Evolutionary conservation across 176 grass and related monocot species (phyloP).

Genomic region (Juncus effusus): DNA sequence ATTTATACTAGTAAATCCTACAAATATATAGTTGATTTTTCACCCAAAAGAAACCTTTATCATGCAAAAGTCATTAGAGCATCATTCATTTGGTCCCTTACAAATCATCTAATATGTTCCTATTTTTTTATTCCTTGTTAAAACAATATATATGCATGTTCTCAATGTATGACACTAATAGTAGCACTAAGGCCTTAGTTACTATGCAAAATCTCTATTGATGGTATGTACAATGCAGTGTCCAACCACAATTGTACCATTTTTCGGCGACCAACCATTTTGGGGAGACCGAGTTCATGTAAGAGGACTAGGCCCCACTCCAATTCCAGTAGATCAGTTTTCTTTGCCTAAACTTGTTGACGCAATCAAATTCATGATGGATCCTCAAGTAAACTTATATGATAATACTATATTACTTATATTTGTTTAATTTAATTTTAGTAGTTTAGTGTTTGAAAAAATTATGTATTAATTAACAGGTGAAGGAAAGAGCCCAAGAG

Average conservation of each 20-base stretch:
- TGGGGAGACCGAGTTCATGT: slow-evolving; percentile 92
- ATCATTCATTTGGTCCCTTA: too few species aligned
- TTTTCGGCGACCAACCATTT: slow-evolving; percentile 95
- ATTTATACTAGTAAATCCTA: too few species aligned
- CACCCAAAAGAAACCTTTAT: too few species aligned
- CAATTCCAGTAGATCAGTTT: slow-evolving; percentile 87
- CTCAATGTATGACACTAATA: too few species aligned
- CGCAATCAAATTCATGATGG: slow-evolving; percentile 77
- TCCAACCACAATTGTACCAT: slow-evolving; percentile 91
- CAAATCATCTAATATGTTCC: too few species aligned
- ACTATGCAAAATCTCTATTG: too few species aligned
- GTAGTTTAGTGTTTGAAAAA: not conserved
- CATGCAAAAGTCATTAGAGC: too few species aligned
- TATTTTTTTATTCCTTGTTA: too few species aligned
- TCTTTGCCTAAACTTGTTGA: slow-evolving; percentile 62
- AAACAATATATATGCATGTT: not conserved
- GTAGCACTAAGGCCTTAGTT: too few species aligned
- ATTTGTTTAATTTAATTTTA: too few species aligned
- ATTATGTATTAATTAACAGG: slow-evolving; percentile 24
- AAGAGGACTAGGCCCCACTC: slow-evolving; percentile 71
- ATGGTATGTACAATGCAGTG: slow-evolving; percentile 50
- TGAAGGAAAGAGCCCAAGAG: slow-evolving; percentile 37
- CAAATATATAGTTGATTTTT: too few species aligned
- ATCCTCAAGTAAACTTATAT: slow-evolving; percentile 41
- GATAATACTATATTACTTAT: too few species aligned